phyloP scores from a whole-genome alignment of 306 rosid genomes.

The Begonia loranthoides region DNA sequence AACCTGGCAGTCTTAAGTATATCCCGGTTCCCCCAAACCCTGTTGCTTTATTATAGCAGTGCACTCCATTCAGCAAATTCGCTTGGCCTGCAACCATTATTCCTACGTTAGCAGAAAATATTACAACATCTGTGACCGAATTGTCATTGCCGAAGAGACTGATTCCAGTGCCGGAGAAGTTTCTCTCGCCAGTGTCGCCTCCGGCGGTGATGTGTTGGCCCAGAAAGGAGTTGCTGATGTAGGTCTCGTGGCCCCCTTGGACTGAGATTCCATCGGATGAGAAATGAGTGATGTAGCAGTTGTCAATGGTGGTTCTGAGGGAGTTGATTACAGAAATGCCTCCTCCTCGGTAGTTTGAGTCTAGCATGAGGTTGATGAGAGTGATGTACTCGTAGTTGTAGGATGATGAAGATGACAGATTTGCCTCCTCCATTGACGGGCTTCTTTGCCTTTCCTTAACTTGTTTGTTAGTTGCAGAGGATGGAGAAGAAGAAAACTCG shows the following conservation, averaged over 20 bases:
- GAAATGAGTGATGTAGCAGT: slow-evolving; percentile 83
- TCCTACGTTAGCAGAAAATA: slow-evolving; percentile 65
- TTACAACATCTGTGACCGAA: slow-evolving; percentile 67
- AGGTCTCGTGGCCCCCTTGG: slow-evolving; percentile 74
- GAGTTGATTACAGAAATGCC: slow-evolving; percentile 69
- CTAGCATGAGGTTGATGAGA: slow-evolving; percentile 53
- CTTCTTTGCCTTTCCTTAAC: neutral
- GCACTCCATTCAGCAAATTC: slow-evolving; percentile 56
- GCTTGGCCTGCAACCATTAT: slow-evolving; percentile 64
- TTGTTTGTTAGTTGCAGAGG: slow-evolving; percentile 9
- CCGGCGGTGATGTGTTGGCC: slow-evolving; percentile 96
- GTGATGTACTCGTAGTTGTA: slow-evolving; percentile 72
- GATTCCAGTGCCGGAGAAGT: slow-evolving; percentile 73
- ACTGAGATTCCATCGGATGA: slow-evolving; percentile 57
- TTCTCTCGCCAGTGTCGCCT: slow-evolving; percentile 31
- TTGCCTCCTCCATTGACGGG: slow-evolving; percentile 8
- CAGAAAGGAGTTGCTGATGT: slow-evolving; percentile 64
- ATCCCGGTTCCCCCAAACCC: slow-evolving; percentile 85
- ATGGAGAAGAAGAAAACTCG: slow-evolving; percentile 43
- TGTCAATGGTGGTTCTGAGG: slow-evolving; percentile 62
- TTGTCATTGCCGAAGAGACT: slow-evolving; percentile 65
- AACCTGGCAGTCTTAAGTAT: slow-evolving; percentile 50
- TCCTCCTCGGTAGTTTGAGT: slow-evolving; percentile 78
- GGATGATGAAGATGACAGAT: slow-evolving; percentile 30
- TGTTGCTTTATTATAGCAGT: slow-evolving; percentile 90